Base-by-base conservation (phyloP, 2,329 filamentous ascomycete species). In the Leptodontidium sp. region DNA sequence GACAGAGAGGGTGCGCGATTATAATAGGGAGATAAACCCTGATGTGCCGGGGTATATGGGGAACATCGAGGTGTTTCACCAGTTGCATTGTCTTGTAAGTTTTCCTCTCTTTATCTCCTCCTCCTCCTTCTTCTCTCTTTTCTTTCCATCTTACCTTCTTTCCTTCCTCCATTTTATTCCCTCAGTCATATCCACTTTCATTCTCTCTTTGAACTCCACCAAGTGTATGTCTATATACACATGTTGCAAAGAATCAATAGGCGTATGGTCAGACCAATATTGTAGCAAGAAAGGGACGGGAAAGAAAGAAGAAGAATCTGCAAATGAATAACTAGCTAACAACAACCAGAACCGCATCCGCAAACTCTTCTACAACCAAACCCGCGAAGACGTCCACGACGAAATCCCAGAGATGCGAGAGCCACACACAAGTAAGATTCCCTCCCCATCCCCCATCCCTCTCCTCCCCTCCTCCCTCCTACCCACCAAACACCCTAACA, bases 1-100 rank as follows among this genome's bases (percentile, higher is more conserved):
- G 4, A 52, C 49, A 9, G 49, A 52, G 49, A 4, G 49, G 11
- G 49, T 52, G 49, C 49, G 49, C 9, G 49, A 52, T 52, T 52
- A 52, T n/a, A 24, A 52, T 4, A 12, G 49, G 49, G 26, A 52
- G 49, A 29, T 52, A 4, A 52, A 52, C 8, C 49, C 49, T 11
- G 49, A 52, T 52, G 49, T 52, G 4, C 49, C 49, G 9, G 49
- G 49, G 24, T 52, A 52, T 29, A 52, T 52, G 49, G 49, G 49
- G 21, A 52, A 52, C 29, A 52, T 52, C 6, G 49, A 52, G 49
- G 49, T 52, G 49, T 52, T 52, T 29, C 49, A 52, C 14, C 49
- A 52, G 49, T 29, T 52, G 49, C 49, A 52, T 52, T 52, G 49
- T 29, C 24, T 52, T 12, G 49, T 52, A 11, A 52, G 49, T 15